phyloP scores from a whole-genome alignment of 164 flowering plant species.

The Vitis rupestris region DNA sequence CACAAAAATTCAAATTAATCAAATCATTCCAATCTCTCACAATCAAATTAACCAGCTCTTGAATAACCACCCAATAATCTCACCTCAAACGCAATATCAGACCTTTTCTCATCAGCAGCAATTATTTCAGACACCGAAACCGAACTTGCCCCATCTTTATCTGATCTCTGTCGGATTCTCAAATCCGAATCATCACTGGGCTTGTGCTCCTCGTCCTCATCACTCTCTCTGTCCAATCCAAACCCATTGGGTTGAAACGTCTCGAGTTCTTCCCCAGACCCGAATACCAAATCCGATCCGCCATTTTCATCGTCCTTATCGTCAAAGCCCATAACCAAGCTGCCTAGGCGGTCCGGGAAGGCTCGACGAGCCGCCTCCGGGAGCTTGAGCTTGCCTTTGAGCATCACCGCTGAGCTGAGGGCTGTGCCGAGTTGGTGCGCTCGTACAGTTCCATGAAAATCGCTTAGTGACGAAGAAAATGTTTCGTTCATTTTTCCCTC shows the following conservation, averaged over 20 bases:
- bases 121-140: conserved; percentile 24
- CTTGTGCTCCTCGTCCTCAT: conserved; percentile 5
- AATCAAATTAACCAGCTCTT: not conserved
- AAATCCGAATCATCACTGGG: conserved; percentile 1
- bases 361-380: conserved; percentile 28
- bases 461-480: not conserved
- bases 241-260: conserved; percentile 32
- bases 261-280: conserved; percentile 48
- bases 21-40: not conserved
- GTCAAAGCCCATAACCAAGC: conserved; percentile 28
- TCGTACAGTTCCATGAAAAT: no score
- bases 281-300: conserved; percentile 20
- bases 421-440: not conserved
- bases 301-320: conserved; percentile 23
- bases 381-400: conserved; percentile 38
- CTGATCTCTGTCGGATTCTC: conserved; percentile 9
- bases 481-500: not conserved
- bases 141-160: conserved; percentile 13
- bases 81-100: conserved; percentile 58
- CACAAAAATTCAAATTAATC: not conserved
- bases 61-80: not conserved
- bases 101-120: conserved; percentile 53
- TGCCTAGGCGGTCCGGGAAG: conserved; percentile 35
- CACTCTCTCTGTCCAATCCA: conserved; percentile 17
- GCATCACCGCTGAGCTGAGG: conserved; percentile 21